Base-by-base conservation (phyloP, 805 yeast species). In the Barnettozyma sp. region DNA sequence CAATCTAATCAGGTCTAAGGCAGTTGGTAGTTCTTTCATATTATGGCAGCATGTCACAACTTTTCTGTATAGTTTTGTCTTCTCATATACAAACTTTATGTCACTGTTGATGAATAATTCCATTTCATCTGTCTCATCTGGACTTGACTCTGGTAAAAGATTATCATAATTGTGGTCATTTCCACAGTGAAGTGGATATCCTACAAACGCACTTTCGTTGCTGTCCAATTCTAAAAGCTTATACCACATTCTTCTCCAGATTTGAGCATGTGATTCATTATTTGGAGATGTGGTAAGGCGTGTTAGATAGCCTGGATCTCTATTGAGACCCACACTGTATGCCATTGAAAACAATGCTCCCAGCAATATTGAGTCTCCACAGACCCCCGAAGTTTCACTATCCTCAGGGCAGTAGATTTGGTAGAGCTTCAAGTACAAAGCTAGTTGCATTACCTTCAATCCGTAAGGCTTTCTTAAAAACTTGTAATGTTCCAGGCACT, bases 291-390 rank as follows among this genome's bases (percentile, higher is more conserved):
- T 30, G 10, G 45, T 31, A 22, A 42, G 10, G 1, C 20, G 17
- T 6, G 38, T 25, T 19, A 52, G 60, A 3, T 44, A 42, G 3
- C 52, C 57, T 0, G 82, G 80, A 38, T 77, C 82, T 30, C 79
- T 59, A 48, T 77, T 70, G 23, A 77, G 45, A 0, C 83, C 84
- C 22, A 75, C 52, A 2, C 73, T 60, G 17, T 64, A 56, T 0
- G 74, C 80, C 68, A 71, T 68, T 35, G 73, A 74, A n/a, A 73
- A 52, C 14, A 75, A 44, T 41, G 70, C 55, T 3, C 75, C 73
- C 7, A 67, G 56, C 42, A 65, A 65, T 5, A 71, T 64, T 33
- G 64, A 69, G 0, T 71, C 55, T 35, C 67, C 74, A 7, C 72
- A 71, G 26, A 67, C 70, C 39, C 69, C 77, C 4, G 63, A 60